Conservation (phyloP, 1,284 basidiomycete species). For the Fomitopsis palustris region DNA sequence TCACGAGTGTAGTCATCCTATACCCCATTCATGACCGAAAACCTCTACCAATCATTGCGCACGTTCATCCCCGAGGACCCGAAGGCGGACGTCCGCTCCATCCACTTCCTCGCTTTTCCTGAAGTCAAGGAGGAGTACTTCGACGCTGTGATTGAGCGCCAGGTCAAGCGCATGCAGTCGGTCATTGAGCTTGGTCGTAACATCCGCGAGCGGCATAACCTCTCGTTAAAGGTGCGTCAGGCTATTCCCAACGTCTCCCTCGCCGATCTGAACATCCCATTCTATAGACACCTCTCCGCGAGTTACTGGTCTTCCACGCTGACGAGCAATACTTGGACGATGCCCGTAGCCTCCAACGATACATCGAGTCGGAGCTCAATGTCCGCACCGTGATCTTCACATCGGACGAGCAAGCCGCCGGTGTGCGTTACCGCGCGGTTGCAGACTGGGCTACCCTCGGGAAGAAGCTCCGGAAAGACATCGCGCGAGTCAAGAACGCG, state of each 20-base stretch:
- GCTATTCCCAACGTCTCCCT: neutral
- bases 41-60: constrained; percentile 90
- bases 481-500: constrained; percentile 87
- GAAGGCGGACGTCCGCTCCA: constrained; percentile 79
- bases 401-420: constrained; percentile 83
- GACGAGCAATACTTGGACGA: constrained; percentile 85
- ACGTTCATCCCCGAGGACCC: constrained; percentile 80
- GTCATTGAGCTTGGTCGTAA: constrained; percentile 93
- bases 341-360: constrained; percentile 80
- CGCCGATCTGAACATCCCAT: neutral
- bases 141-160: constrained; percentile 92
- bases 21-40: constrained; percentile 97
- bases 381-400: constrained; percentile 89
- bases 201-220: constrained; percentile 84
- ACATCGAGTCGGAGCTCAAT: constrained; percentile 96
- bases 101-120: constrained; percentile 97
- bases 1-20: constrained; percentile 77
- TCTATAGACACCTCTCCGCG: constrained; percentile 83
- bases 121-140: constrained; percentile 94
- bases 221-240: constrained; percentile 82
- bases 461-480: constrained; percentile 91
- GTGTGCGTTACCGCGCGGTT: constrained; percentile 87
- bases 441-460: constrained; percentile 98
- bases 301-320: constrained; percentile 93
- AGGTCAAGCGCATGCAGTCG: constrained; percentile 91